phyloP scores from a whole-genome alignment of 2,329 filamentous ascomycete species.

The Aureobasidium sp. region DNA sequence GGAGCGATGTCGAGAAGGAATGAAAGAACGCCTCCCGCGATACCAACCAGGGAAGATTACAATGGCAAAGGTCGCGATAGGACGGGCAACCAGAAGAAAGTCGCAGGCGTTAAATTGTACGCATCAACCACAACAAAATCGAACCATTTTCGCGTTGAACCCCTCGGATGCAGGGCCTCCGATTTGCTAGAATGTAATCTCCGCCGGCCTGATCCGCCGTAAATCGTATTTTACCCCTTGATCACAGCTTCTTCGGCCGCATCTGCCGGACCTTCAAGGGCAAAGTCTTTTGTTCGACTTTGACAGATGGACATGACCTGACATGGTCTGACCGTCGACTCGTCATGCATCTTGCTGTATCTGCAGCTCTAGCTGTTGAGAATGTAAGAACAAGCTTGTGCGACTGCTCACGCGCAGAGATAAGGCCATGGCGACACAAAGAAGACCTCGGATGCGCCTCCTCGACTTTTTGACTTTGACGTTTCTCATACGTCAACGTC shows the following conservation, averaged over 20 bases:
- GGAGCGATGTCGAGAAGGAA: neutral
- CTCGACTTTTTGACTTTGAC: neutral
- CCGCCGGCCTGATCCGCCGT: neutral
- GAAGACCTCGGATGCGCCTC: neutral
- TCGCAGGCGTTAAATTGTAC: neutral
- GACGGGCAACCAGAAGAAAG: neutral
- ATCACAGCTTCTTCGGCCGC: neutral
- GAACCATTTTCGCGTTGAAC: constrained; percentile 8
- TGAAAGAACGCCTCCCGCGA: neutral
- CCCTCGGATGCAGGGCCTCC: neutral
- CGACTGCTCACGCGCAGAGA: neutral
- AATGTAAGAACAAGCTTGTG: neutral
- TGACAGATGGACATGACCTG: neutral
- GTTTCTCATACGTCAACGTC: neutral
- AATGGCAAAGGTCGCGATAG: neutral
- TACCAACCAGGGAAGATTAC: neutral
- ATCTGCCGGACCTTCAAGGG: neutral
- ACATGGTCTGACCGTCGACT: neutral
- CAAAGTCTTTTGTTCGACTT: neutral
- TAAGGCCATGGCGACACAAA: neutral
- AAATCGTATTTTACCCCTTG: constrained; percentile 5
- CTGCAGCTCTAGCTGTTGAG: no score
- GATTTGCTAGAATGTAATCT: constrained; percentile 2
- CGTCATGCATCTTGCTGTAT: neutral
- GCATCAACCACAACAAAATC: constrained; percentile 9